Base-by-base conservation (phyloP, 1,284 basidiomycete genomes). In the Hymenochaete sp. region DNA sequence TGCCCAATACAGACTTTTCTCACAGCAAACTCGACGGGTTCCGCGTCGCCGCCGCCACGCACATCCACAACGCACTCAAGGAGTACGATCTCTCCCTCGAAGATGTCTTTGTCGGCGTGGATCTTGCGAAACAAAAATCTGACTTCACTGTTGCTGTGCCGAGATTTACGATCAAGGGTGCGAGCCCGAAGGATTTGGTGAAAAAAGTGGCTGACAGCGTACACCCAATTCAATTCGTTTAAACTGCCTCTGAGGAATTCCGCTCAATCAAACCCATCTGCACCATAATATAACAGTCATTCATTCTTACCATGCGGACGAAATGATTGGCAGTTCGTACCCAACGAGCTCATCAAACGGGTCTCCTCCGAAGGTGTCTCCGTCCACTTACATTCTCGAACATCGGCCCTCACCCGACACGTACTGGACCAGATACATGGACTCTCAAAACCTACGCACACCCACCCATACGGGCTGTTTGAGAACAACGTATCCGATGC, bases 101-200 rank as follows among this genome's bases (percentile, higher is more conserved):
- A 39, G 72, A 90, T 58, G 87, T 82, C 0, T 95, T 86, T 61
- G 64, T 74, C 22, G 93, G 87, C 11, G 85, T 97, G 4, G 87
- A 93, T 62, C 85, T 84, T 54, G 88, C 88, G 39, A 93, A 92
- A 67, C n/a, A n/a, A n/a, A 93, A 95, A 66, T 89, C 86, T 13
- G 95, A 99, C 67, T 92, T 96, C 56, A 89, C 87, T 0, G 77
- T 98, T 25, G 93, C 96, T 3, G 65, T 98, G 33, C 90, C 93
- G 21, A 77, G 95, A 47, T 98, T 95, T 68, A 75, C 88, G 54
- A 71, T 97, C 40, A 80, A 81, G 3, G n/a, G n/a, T n/a, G 89
- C 81, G 32, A 95, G 95, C 59, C 74, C 85, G 2, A 82, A 88
- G 47, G 82, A 86, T 42, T 71, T 87, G 31, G 89, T 83, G 1